Evolutionary conservation across 2,329 filamentous ascomycete species (phyloP).

Genomic region (Cadophora malorum): DNA sequence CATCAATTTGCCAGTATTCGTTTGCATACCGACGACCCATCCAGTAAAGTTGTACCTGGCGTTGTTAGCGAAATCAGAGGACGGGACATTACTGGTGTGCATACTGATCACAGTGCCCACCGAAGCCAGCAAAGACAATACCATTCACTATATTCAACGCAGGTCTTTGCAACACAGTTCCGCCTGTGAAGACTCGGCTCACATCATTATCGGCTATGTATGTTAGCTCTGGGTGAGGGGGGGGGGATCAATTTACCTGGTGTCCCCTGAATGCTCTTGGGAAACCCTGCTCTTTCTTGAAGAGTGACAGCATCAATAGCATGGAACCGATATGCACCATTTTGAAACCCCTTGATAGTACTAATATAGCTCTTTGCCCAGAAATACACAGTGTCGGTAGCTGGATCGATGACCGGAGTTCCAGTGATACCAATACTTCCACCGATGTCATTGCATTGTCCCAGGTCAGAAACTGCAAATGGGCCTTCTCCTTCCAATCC

Average conservation of each 20-base stretch:
- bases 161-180: conserved; percentile 23
- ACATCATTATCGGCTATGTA: conserved; percentile 26
- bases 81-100: not conserved
- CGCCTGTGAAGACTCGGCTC: conserved; percentile 27
- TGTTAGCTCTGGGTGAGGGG: conserved; percentile 9
- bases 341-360: conserved; percentile 22
- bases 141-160: conserved; percentile 26
- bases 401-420: conserved; percentile 41
- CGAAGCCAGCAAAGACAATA: conserved; percentile 26
- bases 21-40: conserved; percentile 29
- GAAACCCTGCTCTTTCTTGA: conserved; percentile 26
- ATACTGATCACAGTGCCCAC: conserved; percentile 26
- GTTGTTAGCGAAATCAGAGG: not conserved
- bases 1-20: conserved; percentile 25
- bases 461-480: conserved; percentile 26
- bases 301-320: conserved; percentile 33
- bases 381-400: conserved; percentile 39
- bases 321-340: conserved; percentile 37
- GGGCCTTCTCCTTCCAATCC: conserved; percentile 25
- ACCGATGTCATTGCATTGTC: conserved; percentile 27
- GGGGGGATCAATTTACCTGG: conserved; percentile 1
- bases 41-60: conserved; percentile 26
- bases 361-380: conserved; percentile 39
- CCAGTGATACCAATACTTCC: conserved; percentile 30
- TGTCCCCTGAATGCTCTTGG: conserved; percentile 25